Evolutionary conservation across 805 yeast genomes (phyloP).

Genomic region (Yarrowia porcina): DNA sequence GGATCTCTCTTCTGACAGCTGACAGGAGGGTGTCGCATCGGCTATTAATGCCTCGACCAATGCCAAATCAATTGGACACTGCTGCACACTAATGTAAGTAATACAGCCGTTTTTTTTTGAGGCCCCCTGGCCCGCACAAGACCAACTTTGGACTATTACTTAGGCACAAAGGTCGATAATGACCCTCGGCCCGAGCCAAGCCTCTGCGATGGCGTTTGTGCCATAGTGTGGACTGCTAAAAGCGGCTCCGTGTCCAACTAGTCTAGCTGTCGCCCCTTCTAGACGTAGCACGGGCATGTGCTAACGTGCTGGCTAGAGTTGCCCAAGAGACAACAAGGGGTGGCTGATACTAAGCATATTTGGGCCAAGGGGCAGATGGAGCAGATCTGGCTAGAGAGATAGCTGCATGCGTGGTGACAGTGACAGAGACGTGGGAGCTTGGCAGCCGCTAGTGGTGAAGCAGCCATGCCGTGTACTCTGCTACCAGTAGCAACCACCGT

Average conservation of each 20-base stretch:
- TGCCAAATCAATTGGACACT: not conserved
- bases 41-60: not conserved
- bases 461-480: not conserved
- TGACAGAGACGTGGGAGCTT: not conserved
- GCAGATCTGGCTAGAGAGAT: not conserved
- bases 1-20: not conserved
- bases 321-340: not conserved
- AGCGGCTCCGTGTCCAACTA: not conserved
- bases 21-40: not conserved
- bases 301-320: slow-evolving; percentile 8
- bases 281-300: slow-evolving; percentile 1
- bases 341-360: not conserved
- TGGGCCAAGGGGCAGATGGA: slow-evolving; percentile 18
- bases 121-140: not conserved
- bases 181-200: not conserved
- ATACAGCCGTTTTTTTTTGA: too few species aligned
- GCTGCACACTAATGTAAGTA: not conserved
- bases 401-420: not conserved
- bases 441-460: slow-evolving; percentile 9
- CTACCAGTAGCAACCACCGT: not conserved
- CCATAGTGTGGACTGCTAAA: not conserved
- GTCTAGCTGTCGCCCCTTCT: not conserved
- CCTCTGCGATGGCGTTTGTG: not conserved
- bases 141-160: not conserved
- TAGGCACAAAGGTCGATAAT: not conserved